Evolutionary conservation across 169 alveolate species (phyloP).

Genomic region (Amoebophrya sp.): DNA sequence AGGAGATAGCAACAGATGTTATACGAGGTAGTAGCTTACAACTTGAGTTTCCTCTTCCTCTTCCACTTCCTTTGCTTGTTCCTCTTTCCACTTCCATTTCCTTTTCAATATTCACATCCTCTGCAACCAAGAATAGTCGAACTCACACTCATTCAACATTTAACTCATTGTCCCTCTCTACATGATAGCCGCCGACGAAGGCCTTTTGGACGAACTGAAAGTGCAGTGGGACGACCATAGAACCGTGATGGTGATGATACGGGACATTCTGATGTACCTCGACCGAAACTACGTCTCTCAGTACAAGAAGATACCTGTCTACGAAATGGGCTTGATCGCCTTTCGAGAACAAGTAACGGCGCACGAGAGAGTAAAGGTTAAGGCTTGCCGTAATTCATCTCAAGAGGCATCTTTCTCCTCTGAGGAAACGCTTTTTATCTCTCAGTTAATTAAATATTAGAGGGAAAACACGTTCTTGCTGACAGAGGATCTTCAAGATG

Average conservation of each 20-base stretch:
- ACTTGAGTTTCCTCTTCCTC: too few relatives aligned
- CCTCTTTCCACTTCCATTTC: too few relatives aligned
- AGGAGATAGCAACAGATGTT: not conserved
- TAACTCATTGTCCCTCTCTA: too few relatives aligned
- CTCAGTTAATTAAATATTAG: not conserved
- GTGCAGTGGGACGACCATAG: constrained; percentile 50
- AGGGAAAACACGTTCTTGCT: not conserved
- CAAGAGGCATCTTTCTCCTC: not conserved
- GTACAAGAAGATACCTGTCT: constrained; percentile 48
- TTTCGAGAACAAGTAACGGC: constrained; percentile 33
- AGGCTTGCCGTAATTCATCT: not conserved
- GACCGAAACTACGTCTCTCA: constrained; percentile 47
- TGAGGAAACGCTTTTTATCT: not conserved
- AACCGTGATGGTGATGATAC: constrained; percentile 48
- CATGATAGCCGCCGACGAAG: too few relatives aligned
- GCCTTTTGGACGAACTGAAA: not conserved
- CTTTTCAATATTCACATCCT: too few relatives aligned
- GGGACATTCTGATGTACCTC: constrained; percentile 49
- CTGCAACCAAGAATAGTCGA: too few relatives aligned
- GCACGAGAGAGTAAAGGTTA: not conserved
- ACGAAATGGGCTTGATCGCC: constrained; percentile 40
- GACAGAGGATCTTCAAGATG: not conserved
- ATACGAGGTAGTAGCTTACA: too few relatives aligned
- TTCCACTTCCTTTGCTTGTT: too few relatives aligned
- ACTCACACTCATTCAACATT: too few relatives aligned